phyloP scores from a whole-genome alignment of 192 early-diverging fungal species.

The Backusella mclennaniae region DNA sequence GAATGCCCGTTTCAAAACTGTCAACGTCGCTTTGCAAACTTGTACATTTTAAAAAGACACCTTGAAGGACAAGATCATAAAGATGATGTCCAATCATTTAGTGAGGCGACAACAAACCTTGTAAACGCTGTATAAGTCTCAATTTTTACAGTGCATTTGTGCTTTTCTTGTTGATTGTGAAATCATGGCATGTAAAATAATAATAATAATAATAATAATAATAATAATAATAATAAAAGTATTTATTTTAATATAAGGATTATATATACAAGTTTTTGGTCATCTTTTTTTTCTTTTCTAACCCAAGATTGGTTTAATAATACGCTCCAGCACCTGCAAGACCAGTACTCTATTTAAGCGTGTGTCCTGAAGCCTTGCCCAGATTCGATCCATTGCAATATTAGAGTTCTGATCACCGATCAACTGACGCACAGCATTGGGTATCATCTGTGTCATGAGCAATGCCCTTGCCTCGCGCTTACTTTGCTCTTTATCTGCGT shows the following conservation, averaged over 20 bases:
- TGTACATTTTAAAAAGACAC: neutral
- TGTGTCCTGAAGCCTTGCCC: slow-evolving; percentile 27
- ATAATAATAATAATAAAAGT: neutral
- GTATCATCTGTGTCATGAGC: slow-evolving; percentile 23
- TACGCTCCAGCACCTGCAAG: slow-evolving; percentile 33
- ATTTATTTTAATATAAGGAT: neutral
- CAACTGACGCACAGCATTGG: slow-evolving; percentile 27
- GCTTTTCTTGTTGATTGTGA: neutral
- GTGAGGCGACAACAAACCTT: neutral
- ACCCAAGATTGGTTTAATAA: slow-evolving; percentile 28
- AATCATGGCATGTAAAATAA: neutral
- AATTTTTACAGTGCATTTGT: too few species aligned
- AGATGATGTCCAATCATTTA: neutral
- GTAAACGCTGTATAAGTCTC: neutral
- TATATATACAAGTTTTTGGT: neutral
- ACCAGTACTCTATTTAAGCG: slow-evolving; percentile 33
- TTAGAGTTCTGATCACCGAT: slow-evolving; percentile 37
- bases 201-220: neutral
- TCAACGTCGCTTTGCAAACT: neutral
- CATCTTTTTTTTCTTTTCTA: neutral
- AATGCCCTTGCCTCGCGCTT: slow-evolving; percentile 15
- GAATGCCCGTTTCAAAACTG: slow-evolving; percentile 2
- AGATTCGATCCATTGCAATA: slow-evolving; percentile 33
- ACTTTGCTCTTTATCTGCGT: slow-evolving; percentile 28
- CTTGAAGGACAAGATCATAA: neutral